These are phyloP conservation scores for Thielaviopsis euricoi DNA, from an alignment of 2,329 filamentous ascomycete species.

Conservation along the genomic window DNA sequence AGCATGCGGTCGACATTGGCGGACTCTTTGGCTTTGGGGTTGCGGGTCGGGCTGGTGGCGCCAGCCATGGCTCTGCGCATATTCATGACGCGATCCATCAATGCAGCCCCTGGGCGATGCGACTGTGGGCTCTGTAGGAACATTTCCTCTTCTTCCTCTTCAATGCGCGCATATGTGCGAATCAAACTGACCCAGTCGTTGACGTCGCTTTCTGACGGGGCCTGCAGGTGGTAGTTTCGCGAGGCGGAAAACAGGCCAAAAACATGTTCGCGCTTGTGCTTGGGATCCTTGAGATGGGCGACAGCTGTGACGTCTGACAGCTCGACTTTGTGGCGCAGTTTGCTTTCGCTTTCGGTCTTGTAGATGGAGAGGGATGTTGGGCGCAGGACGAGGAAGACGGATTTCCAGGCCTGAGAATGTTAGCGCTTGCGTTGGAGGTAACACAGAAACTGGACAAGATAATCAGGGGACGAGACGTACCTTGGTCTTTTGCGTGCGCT, in stretches of 20 bases:
- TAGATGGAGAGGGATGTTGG: slow-evolving; percentile 86
- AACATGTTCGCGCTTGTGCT: slow-evolving; percentile 69
- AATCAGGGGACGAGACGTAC: slow-evolving; percentile 28
- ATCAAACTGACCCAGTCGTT: slow-evolving; percentile 77
- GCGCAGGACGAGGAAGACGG: slow-evolving; percentile 73
- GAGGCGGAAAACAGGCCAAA: slow-evolving; percentile 88
- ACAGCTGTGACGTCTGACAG: slow-evolving; percentile 85
- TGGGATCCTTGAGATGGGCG: slow-evolving; percentile 73
- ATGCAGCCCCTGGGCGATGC: slow-evolving; percentile 20
- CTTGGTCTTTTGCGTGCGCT: slow-evolving; percentile 88
- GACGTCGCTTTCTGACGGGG: slow-evolving; percentile 53
- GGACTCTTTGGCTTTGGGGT: slow-evolving; percentile 11
- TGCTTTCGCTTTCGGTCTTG: slow-evolving; percentile 78
- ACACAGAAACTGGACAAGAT: too few species aligned
- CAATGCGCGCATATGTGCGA: slow-evolving; percentile 61
- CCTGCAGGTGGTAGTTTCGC: slow-evolving; percentile 82
- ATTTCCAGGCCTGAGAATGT: slow-evolving; percentile 63
- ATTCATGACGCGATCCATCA: slow-evolving; percentile 11
- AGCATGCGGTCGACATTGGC: slow-evolving; percentile 25
- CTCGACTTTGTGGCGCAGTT: slow-evolving; percentile 73
- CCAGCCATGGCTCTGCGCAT: slow-evolving; percentile 1
- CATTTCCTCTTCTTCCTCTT: slow-evolving; percentile 78
- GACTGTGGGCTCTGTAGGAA: slow-evolving; percentile 50
- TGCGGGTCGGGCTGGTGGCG: not conserved
- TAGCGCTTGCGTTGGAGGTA: not conserved